These are phyloP conservation scores for Polyrhizophydium stewartii DNA, from an alignment of 371 early-diverging fungal genomes.

Conservation along the genomic window DNA sequence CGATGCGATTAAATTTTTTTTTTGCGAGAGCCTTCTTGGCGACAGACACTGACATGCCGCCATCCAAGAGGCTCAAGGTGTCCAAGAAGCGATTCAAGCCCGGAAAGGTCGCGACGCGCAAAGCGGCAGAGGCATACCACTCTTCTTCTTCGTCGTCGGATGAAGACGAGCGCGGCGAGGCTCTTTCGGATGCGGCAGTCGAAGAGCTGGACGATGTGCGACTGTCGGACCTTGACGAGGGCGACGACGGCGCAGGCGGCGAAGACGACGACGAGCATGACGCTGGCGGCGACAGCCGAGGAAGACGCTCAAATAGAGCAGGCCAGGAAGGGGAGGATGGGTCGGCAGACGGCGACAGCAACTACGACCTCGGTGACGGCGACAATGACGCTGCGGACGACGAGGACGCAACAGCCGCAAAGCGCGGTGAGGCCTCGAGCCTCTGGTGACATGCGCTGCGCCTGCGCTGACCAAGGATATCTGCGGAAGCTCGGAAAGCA, in stretches of 20 bases:
- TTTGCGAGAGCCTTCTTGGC: too few species aligned
- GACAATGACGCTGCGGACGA: slow-evolving; percentile 15
- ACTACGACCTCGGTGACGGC: slow-evolving; percentile 20
- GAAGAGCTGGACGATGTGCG: not conserved
- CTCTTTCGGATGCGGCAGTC: too few species aligned
- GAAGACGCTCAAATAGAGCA: not conserved
- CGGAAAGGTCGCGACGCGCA: too few species aligned
- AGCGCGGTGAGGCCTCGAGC: slow-evolving; percentile 21
- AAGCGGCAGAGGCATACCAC: too few species aligned
- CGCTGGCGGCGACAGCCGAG: not conserved
- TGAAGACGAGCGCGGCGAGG: too few species aligned
- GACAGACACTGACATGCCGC: too few species aligned
- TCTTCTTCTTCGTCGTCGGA: too few species aligned
- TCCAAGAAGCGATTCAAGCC: too few species aligned
- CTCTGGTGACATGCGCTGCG: slow-evolving; percentile 8
- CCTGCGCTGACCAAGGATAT: slow-evolving; percentile 9
- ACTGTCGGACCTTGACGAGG: not conserved
- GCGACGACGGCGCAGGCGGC: slow-evolving; percentile 1
- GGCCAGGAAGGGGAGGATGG: not conserved
- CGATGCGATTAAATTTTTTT: too few species aligned
- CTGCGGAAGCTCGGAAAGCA: not conserved
- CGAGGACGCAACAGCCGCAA: slow-evolving; percentile 14
- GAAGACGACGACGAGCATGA: slow-evolving; percentile 3
- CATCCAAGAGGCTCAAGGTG: too few species aligned
- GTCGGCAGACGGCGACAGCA: slow-evolving; percentile 20